Evolutionary conservation across 345 rosid species (phyloP), one percentile per base, ranked within the genome.

Genomic region (Salix arbutifolia): DNA sequence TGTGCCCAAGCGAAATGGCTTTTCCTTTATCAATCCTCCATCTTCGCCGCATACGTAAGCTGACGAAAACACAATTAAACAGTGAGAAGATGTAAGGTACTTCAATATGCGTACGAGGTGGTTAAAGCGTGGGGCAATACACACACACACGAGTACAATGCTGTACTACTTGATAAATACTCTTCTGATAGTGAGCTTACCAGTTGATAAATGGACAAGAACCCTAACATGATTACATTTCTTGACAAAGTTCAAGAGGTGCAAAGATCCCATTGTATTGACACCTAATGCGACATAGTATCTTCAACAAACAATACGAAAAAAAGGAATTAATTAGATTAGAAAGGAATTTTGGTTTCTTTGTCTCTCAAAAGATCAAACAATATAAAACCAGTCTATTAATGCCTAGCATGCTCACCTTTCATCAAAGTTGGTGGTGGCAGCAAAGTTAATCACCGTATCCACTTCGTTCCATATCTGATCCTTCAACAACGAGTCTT

Each of bases 161-260:
- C n/a, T n/a, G n/a, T n/a, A n/a, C n/a, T n/a, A n/a, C n/a, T n/a
- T n/a, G 12, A 40, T 40, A 40, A 40, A 40, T 40, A 40, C 37
- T 28, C 30, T 13, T 6, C 65, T n/a, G n/a, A n/a, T n/a, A n/a
- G n/a, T n/a, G n/a, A n/a, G n/a, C 79, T 60, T 37, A 93, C 95
- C 93, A 8, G 94, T 93, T 38, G 98, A 90, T n/a, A 87, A 84
- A 35, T 91, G 92, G 72, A 86, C 78, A 31, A 88, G 79, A 0
- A 89, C 76, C 65, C 72, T 66, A 13, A 84, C 50, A 17, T 86
- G 86, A 33, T 46, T 26, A 76, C 93, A 88, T 68, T 66, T 40
- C 80, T 87, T 88, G 6, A 80, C 84, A 31, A 91, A 90, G 56
- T 83, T 78, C 44, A 83, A 16, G 18, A 83, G 87, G 77, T 88